phyloP scores from a whole-genome alignment of 2,329 filamentous ascomycete genomes.

The Botryotinia globosa region DNA sequence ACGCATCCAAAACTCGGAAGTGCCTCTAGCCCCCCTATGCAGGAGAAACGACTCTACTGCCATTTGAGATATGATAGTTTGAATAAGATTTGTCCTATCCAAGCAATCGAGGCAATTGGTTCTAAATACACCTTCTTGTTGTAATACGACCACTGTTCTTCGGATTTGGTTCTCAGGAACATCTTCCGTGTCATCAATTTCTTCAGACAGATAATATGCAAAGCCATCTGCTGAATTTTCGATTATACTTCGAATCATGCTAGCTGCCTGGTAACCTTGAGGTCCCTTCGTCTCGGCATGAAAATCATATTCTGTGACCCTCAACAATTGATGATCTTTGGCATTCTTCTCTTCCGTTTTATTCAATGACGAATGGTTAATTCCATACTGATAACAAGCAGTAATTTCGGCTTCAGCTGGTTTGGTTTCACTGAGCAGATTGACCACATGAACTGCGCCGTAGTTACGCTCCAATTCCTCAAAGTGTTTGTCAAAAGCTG shows the following conservation, averaged over 20 bases:
- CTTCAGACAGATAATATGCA: slow-evolving; percentile 85
- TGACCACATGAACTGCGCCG: slow-evolving; percentile 87
- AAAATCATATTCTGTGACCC: slow-evolving; percentile 89
- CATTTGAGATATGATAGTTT: slow-evolving; percentile 94
- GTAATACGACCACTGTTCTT: slow-evolving; percentile 65
- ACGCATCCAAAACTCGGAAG: slow-evolving; percentile 83
- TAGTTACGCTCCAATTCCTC: slow-evolving; percentile 82
- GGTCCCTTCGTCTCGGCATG: slow-evolving; percentile 89
- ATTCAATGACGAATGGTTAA: slow-evolving; percentile 71
- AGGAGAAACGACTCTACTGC: slow-evolving; percentile 79
- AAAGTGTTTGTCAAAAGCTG: slow-evolving; percentile 94
- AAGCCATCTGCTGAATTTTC: slow-evolving; percentile 79
- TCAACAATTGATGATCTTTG: slow-evolving; percentile 70
- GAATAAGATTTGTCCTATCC: slow-evolving; percentile 92
- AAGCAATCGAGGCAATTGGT: slow-evolving; percentile 96
- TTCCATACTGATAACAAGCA: slow-evolving; percentile 72
- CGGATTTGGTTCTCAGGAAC: slow-evolving; percentile 40
- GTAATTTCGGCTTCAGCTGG: slow-evolving; percentile 82
- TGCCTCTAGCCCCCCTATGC: slow-evolving; percentile 67
- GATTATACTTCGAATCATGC: slow-evolving; percentile 75
- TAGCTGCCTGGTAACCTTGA: slow-evolving; percentile 86
- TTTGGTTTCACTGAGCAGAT: slow-evolving; percentile 88
- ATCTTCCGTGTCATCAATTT: slow-evolving; percentile 49
- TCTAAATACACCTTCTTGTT: slow-evolving; percentile 93
- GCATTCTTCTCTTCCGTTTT: slow-evolving; percentile 52